These are phyloP conservation scores for Annona cherimola DNA, from an alignment of 164 flowering plant species.

Conservation along the genomic window DNA sequence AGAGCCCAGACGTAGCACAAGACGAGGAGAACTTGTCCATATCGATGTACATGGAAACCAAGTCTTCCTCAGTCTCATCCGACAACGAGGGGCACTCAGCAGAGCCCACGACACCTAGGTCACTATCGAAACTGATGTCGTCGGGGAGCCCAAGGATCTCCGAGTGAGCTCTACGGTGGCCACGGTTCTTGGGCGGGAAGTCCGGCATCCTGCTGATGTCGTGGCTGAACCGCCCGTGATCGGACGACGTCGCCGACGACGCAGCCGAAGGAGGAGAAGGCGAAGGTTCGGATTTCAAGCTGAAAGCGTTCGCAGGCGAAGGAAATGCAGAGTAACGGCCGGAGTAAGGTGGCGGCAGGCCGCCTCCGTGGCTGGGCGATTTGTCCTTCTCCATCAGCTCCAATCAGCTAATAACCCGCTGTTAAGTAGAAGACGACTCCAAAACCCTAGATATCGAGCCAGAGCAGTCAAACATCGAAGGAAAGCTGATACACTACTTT, in stretches of 20 bases:
- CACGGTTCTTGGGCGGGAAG: slow-evolving; percentile 64
- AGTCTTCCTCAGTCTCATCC: slow-evolving; percentile 90
- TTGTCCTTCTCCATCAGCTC: slow-evolving; percentile 27
- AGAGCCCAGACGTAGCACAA: slow-evolving; percentile 53
- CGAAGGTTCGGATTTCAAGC: slow-evolving; percentile 13
- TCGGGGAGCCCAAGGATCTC: slow-evolving; percentile 92
- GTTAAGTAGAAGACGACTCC: too few species aligned
- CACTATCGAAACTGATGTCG: slow-evolving; percentile 87
- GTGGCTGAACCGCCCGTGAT: slow-evolving; percentile 56
- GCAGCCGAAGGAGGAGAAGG: slow-evolving; percentile 23
- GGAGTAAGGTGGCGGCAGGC: slow-evolving; percentile 17
- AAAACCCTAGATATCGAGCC: too few species aligned
- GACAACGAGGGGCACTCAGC: slow-evolving; percentile 76
- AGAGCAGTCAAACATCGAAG: too few species aligned
- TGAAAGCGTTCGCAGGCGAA: slow-evolving; percentile 5
- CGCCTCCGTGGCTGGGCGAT: slow-evolving; percentile 11
- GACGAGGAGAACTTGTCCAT: slow-evolving; percentile 80
- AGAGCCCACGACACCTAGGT: slow-evolving; percentile 82
- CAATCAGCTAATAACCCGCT: too few species aligned
- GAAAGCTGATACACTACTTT: too few species aligned
- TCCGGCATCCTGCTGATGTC: slow-evolving; percentile 88
- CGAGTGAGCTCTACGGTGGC: slow-evolving; percentile 92
- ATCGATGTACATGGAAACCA: slow-evolving; percentile 86
- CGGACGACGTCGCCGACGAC: slow-evolving; percentile 28
- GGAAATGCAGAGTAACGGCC: slow-evolving; percentile 12